Conservation (phyloP, 2,329 filamentous ascomycete genomes). For the Metarhizium anisopliae region DNA sequence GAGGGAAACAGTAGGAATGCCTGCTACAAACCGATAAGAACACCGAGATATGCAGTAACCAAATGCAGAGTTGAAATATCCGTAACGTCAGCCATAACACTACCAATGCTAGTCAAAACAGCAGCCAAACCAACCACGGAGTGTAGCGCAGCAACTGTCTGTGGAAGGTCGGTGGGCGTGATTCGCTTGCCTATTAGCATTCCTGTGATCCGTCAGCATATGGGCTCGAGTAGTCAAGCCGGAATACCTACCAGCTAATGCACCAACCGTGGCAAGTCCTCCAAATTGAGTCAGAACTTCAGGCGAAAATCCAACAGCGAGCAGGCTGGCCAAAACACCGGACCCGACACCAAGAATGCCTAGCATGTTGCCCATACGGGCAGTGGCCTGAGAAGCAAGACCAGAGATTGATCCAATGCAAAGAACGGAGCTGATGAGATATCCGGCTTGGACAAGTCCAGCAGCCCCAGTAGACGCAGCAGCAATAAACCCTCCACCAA, state of each 20-base stretch:
- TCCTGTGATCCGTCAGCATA: slow-evolving; percentile 28
- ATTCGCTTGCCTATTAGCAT: slow-evolving; percentile 77
- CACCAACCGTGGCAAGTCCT: slow-evolving; percentile 63
- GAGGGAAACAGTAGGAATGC: not conserved
- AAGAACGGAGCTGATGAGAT: slow-evolving; percentile 73
- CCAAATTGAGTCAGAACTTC: slow-evolving; percentile 75
- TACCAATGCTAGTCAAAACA: slow-evolving; percentile 80
- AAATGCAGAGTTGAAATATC: slow-evolving; percentile 71
- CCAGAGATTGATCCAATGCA: slow-evolving; percentile 80
- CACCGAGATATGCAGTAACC: slow-evolving; percentile 77
- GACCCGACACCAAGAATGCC: slow-evolving; percentile 79
- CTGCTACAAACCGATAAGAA: slow-evolving; percentile 55
- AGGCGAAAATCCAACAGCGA: slow-evolving; percentile 70
- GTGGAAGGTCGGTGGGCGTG: slow-evolving; percentile 78
- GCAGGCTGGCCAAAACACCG: slow-evolving; percentile 73
- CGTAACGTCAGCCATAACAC: slow-evolving; percentile 65
- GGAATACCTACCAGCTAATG: slow-evolving; percentile 41
- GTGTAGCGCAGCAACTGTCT: slow-evolving; percentile 82
- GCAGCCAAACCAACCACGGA: slow-evolving; percentile 85
- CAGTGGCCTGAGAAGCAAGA: slow-evolving; percentile 73
- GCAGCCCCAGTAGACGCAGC: slow-evolving; percentile 75
- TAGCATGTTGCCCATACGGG: slow-evolving; percentile 75
- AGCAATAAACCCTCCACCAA: slow-evolving; percentile 72
- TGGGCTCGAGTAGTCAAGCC: not conserved
- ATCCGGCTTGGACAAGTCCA: slow-evolving; percentile 79